A percentile compares a stretch with the other conserved stretches of the same genome.
phyloP scores from a whole-genome alignment of 169 alveolate species.

The Cryptosporidium sp. region DNA sequence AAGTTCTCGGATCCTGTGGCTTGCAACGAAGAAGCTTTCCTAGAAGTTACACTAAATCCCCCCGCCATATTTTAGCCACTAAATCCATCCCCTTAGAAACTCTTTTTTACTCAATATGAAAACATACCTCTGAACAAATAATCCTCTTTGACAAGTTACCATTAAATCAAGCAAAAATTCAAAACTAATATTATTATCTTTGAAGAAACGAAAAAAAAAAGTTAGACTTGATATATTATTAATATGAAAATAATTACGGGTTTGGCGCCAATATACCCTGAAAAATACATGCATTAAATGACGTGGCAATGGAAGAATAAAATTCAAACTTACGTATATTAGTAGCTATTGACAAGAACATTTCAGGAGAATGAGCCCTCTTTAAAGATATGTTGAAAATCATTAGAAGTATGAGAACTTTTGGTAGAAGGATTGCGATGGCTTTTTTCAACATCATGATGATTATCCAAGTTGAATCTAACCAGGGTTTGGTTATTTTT shows the following conservation, averaged over 20 bases:
- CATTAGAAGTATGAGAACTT: background rate
- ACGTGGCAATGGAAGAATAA: background rate
- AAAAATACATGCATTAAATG: background rate
- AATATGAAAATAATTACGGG: background rate
- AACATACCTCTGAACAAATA: conserved; percentile 50
- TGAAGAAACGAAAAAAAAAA: background rate
- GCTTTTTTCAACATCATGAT: background rate
- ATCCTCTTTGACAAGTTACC: conserved; percentile 64
- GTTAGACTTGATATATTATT: too few species aligned
- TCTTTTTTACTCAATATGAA: background rate
- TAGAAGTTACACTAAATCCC: background rate
- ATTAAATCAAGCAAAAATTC: background rate
- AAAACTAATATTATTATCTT: background rate
- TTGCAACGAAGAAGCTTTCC: background rate
- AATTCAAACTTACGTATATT: too few species aligned
- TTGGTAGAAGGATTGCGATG: background rate
- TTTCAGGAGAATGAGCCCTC: background rate
- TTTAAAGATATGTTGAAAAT: too few species aligned
- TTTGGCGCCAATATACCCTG: background rate
- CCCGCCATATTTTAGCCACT: background rate
- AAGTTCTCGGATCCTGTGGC: background rate
- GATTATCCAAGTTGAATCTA: background rate
- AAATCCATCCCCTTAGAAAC: background rate
- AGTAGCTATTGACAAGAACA: background rate
- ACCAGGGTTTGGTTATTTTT: background rate